These are phyloP conservation scores for Saccharomyces cerevisiae DNA, from an alignment of 805 yeast genomes.

Conservation along the genomic window DNA sequence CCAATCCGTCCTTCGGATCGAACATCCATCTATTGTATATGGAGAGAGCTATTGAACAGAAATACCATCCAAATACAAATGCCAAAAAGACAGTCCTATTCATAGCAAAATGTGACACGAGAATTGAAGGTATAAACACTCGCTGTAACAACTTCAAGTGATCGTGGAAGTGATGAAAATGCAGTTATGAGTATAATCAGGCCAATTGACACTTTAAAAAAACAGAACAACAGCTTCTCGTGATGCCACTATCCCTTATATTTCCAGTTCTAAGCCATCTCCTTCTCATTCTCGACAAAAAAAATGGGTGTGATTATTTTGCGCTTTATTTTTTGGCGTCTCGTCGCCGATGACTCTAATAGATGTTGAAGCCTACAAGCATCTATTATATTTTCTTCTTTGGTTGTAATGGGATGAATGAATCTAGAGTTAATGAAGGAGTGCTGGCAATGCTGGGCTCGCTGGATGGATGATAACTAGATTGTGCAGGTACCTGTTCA, in stretches of 20 bases:
- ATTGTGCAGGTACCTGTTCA: slow-evolving; percentile 5
- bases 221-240: not conserved
- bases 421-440: slow-evolving; percentile 8
- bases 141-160: not conserved
- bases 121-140: slow-evolving; percentile 3
- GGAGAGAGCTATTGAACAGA: slow-evolving; percentile 60
- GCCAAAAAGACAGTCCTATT: slow-evolving; percentile 2
- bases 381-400: slow-evolving; percentile 10
- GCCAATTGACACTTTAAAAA: not conserved
- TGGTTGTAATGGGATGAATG: slow-evolving; percentile 26
- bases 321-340: not conserved
- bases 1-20: slow-evolving; percentile 54
- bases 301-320: not conserved
- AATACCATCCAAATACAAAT: slow-evolving; percentile 50
- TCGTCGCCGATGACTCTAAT: not conserved
- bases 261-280: not conserved
- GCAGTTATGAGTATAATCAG: not conserved
- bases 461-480: not conserved
- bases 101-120: slow-evolving; percentile 1
- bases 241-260: not conserved
- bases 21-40: slow-evolving; percentile 97
- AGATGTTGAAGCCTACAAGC: not conserved
- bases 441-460: not conserved
- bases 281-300: not conserved
- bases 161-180: not conserved